Evolutionary conservation across 2,329 filamentous ascomycete genomes (phyloP).

Genomic region (Curvularia verruculosa): DNA sequence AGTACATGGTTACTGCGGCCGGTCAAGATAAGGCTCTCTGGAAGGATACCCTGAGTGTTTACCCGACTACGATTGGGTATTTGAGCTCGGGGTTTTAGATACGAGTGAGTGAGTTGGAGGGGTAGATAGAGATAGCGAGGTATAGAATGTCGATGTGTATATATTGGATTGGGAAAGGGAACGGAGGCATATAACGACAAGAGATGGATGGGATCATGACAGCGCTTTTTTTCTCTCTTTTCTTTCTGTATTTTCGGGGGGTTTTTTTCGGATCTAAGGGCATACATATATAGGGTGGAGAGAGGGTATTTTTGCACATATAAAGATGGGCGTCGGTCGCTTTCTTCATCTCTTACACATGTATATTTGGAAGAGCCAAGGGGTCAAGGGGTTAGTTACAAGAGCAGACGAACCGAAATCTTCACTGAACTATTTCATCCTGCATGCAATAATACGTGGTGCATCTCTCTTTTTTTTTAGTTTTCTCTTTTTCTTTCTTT

Average conservation of each 20-base stretch:
- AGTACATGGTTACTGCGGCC: constrained; percentile 56
- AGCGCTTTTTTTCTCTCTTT: not conserved
- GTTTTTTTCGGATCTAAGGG: not conserved
- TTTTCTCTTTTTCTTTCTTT: no score
- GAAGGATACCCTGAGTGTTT: constrained; percentile 55
- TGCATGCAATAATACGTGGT: no score
- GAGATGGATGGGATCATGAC: not conserved
- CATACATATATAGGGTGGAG: not conserved
- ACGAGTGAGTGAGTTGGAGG: no score
- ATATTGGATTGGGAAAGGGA: no score
- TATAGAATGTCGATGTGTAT: not conserved
- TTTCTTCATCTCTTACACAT: not conserved
- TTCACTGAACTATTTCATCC: not conserved
- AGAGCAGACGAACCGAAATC: no score
- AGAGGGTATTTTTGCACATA: no score
- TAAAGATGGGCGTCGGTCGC: no score
- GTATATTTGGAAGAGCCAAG: no score
- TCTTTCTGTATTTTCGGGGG: not conserved
- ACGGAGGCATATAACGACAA: not conserved
- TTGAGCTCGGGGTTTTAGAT: constrained; percentile 42
- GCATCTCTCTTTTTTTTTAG: no score
- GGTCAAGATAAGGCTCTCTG: constrained; percentile 53
- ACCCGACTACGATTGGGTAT: constrained; percentile 44
- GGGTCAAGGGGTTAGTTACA: no score
- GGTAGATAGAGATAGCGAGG: constrained; percentile 1